Evolutionary conservation across 345 rosid genomes (phyloP).

Genomic region (Hevea brasiliensis): DNA sequence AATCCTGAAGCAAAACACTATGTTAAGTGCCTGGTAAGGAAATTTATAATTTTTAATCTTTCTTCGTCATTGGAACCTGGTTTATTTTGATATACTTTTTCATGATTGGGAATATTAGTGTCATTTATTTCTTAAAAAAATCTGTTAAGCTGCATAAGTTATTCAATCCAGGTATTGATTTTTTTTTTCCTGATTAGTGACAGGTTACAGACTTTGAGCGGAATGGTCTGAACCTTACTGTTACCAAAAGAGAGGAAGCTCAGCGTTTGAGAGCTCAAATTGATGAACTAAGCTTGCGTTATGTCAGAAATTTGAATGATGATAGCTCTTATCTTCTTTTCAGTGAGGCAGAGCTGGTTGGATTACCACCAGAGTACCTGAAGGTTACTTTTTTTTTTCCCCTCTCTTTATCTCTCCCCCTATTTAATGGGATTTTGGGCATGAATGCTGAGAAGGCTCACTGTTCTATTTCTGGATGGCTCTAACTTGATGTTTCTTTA

Average conservation of each 20-base stretch:
- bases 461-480: constrained; percentile 8
- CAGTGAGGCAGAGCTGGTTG: constrained; percentile 65
- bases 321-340: constrained; percentile 66
- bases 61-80: constrained; percentile 3
- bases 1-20: constrained; percentile 58
- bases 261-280: constrained; percentile 67
- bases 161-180: constrained; percentile 39
- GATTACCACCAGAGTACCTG: constrained; percentile 72
- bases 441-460: not conserved
- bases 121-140: not conserved
- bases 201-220: constrained; percentile 91
- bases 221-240: constrained; percentile 83
- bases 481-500: constrained; percentile 4
- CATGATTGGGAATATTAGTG: not conserved
- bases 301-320: constrained; percentile 69
- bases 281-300: constrained; percentile 68
- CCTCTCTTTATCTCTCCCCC: not conserved
- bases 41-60: constrained; percentile 19
- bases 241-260: constrained; percentile 74
- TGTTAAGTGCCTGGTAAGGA: constrained; percentile 76
- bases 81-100: not conserved
- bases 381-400: constrained; percentile 44
- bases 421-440: not conserved
- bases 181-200: constrained; percentile 66
- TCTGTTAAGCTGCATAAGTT: constrained; percentile 14